These are phyloP conservation scores for Backusella psychrophila DNA, from an alignment of 192 early-diverging fungal genomes.

Conservation along the genomic window DNA sequence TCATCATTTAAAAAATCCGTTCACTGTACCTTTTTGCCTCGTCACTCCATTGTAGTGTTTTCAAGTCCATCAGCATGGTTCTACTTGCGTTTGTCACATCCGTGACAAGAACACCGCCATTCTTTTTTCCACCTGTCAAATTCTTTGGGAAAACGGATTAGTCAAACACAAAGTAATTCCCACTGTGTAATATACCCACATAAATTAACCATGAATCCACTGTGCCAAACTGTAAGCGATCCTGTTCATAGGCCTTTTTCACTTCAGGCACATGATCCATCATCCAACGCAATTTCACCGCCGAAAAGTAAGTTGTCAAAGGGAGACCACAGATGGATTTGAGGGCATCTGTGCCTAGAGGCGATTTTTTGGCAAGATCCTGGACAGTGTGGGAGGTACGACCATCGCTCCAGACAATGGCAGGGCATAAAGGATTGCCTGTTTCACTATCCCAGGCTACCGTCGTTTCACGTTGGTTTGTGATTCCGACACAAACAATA, in stretches of 20 bases:
- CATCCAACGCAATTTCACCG: conserved; percentile 91
- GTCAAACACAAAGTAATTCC: neutral
- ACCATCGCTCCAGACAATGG: conserved; percentile 91
- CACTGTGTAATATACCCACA: conserved; percentile 40
- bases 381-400: conserved; percentile 78
- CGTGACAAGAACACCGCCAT: conserved; percentile 72
- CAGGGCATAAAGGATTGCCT: conserved; percentile 78
- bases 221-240: conserved; percentile 80
- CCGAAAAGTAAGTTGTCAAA: conserved; percentile 90
- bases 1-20: neutral
- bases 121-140: conserved; percentile 71
- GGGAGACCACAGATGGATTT: conserved; percentile 78
- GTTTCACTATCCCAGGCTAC: conserved; percentile 86
- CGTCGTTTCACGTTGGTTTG: conserved; percentile 93
- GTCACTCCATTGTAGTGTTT: conserved; percentile 78
- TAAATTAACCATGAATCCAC: conserved; percentile 95
- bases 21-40: conserved; percentile 43
- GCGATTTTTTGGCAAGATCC: conserved; percentile 46
- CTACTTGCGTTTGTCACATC: conserved; percentile 93
- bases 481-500: conserved; percentile 81
- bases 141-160: conserved; percentile 47
- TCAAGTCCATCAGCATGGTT: conserved; percentile 93
- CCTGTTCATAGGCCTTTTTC: conserved; percentile 68
- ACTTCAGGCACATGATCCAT: conserved; percentile 78
- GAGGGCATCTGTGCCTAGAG: conserved; percentile 35